A percentile compares a stretch with the other conserved stretches of the same genome.
These are phyloP conservation scores for Marsdenia floribunda DNA, from an alignment of 257 asterid species.

Conservation along the genomic window DNA sequence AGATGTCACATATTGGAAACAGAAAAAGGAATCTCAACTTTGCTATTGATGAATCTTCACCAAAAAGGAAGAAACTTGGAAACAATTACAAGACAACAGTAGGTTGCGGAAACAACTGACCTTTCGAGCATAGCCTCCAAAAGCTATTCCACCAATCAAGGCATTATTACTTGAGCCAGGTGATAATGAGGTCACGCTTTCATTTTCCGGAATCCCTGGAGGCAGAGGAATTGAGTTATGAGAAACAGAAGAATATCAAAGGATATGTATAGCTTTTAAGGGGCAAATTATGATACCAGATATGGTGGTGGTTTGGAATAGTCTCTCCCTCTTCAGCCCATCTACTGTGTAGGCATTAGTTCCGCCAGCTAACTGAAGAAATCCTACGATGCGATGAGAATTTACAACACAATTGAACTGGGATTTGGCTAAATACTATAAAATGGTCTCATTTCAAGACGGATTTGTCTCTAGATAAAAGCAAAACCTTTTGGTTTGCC, in stretches of 20 bases:
- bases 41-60: not conserved
- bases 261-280: not conserved
- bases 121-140: constrained; percentile 93
- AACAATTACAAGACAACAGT: not conserved
- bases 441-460: not conserved
- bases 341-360: constrained; percentile 75
- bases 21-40: not conserved
- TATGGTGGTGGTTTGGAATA: constrained; percentile 50
- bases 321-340: constrained; percentile 47
- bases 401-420: not conserved
- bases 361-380: constrained; percentile 92
- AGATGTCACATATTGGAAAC: not conserved
- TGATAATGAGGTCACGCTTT: constrained; percentile 11
- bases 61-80: not conserved
- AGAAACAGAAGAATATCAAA: not conserved
- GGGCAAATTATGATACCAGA: constrained; percentile 33
- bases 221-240: constrained; percentile 2
- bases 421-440: not conserved
- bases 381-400: constrained; percentile 38
- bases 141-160: constrained; percentile 78
- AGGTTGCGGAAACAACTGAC: constrained; percentile 21
- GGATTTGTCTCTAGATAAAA: not conserved
- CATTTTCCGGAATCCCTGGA: constrained; percentile 26
- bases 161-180: constrained; percentile 34
- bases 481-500: constrained; percentile 59